Evolutionary conservation across 305 asterid genomes (phyloP).

Genomic region (Fraxinus xanthoxyloides): DNA sequence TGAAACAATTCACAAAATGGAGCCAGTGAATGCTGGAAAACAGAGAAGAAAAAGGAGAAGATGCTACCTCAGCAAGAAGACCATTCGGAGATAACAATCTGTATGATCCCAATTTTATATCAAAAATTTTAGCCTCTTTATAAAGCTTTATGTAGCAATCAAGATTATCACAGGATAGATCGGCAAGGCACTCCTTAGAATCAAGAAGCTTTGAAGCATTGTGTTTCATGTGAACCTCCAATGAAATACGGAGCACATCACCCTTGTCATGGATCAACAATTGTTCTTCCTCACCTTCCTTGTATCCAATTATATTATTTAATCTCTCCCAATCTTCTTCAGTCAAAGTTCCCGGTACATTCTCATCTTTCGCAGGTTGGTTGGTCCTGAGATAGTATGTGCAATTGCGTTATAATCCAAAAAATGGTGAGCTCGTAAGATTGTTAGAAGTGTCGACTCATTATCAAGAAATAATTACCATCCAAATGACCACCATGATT

Average conservation of each 20-base stretch:
- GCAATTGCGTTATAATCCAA: constrained; percentile 22
- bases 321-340: constrained; percentile 95
- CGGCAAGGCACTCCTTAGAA: constrained; percentile 74
- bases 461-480: constrained; percentile 44
- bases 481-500: constrained; percentile 97
- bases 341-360: constrained; percentile 67
- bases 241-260: constrained; percentile 53
- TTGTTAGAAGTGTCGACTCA: constrained; percentile 12
- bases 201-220: constrained; percentile 89
- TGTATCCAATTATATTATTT: constrained; percentile 84
- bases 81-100: constrained; percentile 88
- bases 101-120: constrained; percentile 87
- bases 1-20: constrained; percentile 11
- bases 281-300: constrained; percentile 64
- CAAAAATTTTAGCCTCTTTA: constrained; percentile 72
- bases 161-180: constrained; percentile 90
- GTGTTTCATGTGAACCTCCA: constrained; percentile 94
- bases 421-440: constrained; percentile 24
- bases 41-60: not conserved
- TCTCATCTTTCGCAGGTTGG: constrained; percentile 68
- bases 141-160: constrained; percentile 72
- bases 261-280: constrained; percentile 41
- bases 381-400: constrained; percentile 52
- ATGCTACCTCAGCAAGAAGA: constrained; percentile 83
- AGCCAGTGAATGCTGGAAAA: constrained; percentile 12